A percentile compares a stretch with the other conserved stretches of the same genome.
phyloP scores from a whole-genome alignment of 495 filamentous ascomycete genomes.

The Cladorrhinum samala region DNA sequence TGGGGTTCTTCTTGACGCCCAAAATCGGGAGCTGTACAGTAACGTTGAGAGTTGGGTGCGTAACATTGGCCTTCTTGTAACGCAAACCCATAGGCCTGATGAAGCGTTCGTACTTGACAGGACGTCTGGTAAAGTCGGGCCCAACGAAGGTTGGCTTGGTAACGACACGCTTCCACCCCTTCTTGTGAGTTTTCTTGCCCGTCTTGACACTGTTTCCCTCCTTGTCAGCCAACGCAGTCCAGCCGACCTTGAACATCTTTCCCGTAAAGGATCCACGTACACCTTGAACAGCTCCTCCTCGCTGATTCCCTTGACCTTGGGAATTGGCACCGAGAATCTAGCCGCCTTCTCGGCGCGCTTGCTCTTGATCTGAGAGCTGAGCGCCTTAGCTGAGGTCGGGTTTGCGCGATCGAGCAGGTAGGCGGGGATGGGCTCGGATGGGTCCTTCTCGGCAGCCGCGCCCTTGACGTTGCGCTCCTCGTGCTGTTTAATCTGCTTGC shows the following conservation, averaged over 20 bases:
- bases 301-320: slow-evolving; percentile 86
- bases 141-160: slow-evolving; percentile 67
- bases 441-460: slow-evolving; percentile 66
- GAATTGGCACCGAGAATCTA: slow-evolving; percentile 90
- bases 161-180: slow-evolving; percentile 90
- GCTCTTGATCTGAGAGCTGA: slow-evolving; percentile 41
- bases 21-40: slow-evolving; percentile 86
- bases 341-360: slow-evolving; percentile 81
- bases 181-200: slow-evolving; percentile 58
- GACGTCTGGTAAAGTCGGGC: slow-evolving; percentile 78
- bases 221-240: slow-evolving; percentile 8
- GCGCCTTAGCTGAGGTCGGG: slow-evolving; percentile 80
- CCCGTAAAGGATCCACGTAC: slow-evolving; percentile 11
- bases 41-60: slow-evolving; percentile 47
- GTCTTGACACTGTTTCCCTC: slow-evolving; percentile 61
- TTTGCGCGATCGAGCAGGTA: slow-evolving; percentile 88
- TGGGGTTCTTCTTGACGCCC: slow-evolving; percentile 96
- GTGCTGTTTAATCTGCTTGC: slow-evolving; percentile 87
- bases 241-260: not conserved
- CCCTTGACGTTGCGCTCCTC: slow-evolving; percentile 95
- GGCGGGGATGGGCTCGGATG: slow-evolving; percentile 66
- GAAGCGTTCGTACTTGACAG: slow-evolving; percentile 82
- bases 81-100: slow-evolving; percentile 69
- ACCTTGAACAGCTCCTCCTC: slow-evolving; percentile 99
- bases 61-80: slow-evolving; percentile 94